These are phyloP conservation scores for Carex kokanica DNA, from an alignment of 176 grass and related monocot species.

Conservation along the genomic window DNA sequence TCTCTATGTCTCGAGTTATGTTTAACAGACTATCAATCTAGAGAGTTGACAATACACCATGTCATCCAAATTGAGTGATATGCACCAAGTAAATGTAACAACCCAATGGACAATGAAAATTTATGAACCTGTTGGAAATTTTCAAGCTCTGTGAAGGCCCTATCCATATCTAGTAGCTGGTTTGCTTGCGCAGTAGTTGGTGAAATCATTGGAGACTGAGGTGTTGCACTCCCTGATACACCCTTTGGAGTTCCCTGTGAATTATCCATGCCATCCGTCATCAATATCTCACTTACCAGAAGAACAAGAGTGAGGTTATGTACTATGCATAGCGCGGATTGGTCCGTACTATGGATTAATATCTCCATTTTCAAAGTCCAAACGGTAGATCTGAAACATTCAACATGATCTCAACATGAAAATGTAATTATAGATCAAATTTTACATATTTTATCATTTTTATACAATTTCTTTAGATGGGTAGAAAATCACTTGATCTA, in stretches of 20 bases:
- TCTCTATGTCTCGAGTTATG: conserved; percentile 56
- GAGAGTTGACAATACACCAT: conserved; percentile 20
- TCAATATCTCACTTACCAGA: not conserved
- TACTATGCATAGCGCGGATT: too few relatives aligned
- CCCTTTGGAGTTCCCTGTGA: conserved; percentile 37
- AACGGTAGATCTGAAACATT: too few relatives aligned
- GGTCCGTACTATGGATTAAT: too few relatives aligned
- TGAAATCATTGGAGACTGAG: conserved; percentile 66
- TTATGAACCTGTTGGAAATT: conserved; percentile 79
- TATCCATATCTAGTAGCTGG: conserved; percentile 54
- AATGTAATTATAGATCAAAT: too few relatives aligned
- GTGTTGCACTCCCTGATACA: conserved; percentile 45
- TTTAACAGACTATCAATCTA: conserved; percentile 63
- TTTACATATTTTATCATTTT: too few relatives aligned
- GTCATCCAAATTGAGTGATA: not conserved
- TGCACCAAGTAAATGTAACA: not conserved
- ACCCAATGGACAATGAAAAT: not conserved
- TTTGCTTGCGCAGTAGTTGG: conserved; percentile 65
- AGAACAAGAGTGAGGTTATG: not conserved
- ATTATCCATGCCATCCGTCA: conserved; percentile 26
- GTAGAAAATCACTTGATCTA: too few relatives aligned
- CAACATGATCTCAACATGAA: too few relatives aligned
- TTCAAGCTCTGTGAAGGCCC: conserved; percentile 67
- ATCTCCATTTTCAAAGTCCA: too few relatives aligned
- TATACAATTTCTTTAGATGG: too few relatives aligned